phyloP scores from a whole-genome alignment of 2,329 filamentous ascomycete species.

The Aspergillus pseudoterreus region DNA sequence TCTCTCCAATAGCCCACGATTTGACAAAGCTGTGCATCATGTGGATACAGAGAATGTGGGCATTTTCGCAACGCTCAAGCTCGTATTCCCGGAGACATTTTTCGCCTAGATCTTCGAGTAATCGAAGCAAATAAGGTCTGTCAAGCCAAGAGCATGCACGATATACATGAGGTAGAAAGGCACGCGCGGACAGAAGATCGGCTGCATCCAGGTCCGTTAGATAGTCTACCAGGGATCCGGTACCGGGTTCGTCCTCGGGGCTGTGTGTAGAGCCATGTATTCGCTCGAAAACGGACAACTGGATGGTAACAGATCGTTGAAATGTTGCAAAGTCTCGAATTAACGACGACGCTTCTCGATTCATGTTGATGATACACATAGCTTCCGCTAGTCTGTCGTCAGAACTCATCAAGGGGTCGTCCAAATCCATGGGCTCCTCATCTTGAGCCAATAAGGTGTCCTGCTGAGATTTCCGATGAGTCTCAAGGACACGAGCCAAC shows the following conservation, averaged over 20 bases:
- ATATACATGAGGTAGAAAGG: conserved; percentile 30
- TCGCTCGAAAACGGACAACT: conserved; percentile 29
- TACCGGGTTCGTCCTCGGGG: not conserved
- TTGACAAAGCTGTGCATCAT: conserved; percentile 61
- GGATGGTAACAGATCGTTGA: conserved; percentile 33
- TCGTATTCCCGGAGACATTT: conserved; percentile 52
- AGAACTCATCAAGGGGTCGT: conserved; percentile 32
- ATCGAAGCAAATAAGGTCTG: conserved; percentile 36
- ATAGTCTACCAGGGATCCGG: conserved; percentile 28
- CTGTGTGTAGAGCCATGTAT: conserved; percentile 6
- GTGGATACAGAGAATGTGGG: conserved; percentile 64
- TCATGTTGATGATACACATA: conserved; percentile 23
- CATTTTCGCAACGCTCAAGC: conserved; percentile 71
- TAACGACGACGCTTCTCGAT: conserved; percentile 29
- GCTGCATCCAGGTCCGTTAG: conserved; percentile 32
- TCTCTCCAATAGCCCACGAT: conserved; percentile 58
- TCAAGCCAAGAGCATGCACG: conserved; percentile 24
- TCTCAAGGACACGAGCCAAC: conserved; percentile 30
- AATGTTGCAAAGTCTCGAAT: conserved; percentile 33
- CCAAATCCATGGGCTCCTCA: conserved; percentile 42
- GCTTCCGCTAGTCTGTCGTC: conserved; percentile 19
- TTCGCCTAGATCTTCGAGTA: conserved; percentile 49
- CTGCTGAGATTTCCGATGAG: conserved; percentile 20
- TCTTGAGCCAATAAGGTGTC: conserved; percentile 6
- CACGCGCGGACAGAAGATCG: conserved; percentile 36